These are phyloP conservation scores for Tinospora cordifolia DNA, from an alignment of 164 flowering plant genomes.

Conservation along the genomic window DNA sequence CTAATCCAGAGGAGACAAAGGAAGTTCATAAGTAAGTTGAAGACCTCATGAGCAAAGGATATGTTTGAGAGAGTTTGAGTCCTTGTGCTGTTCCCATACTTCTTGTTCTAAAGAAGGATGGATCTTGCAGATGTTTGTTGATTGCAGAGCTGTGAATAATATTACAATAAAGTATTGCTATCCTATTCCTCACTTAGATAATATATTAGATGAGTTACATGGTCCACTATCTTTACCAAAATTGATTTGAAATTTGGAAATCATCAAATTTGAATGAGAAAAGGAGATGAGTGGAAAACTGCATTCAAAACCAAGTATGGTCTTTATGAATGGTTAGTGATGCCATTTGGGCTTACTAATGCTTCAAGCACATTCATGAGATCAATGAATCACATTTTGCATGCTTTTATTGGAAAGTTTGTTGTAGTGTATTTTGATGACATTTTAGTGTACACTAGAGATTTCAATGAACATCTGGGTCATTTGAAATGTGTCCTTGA, in stretches of 20 bases:
- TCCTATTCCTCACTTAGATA: neutral
- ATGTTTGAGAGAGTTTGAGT: neutral
- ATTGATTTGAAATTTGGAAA: no score
- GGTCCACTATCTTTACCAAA: neutral
- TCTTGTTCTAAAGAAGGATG: neutral
- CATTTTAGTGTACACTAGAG: neutral
- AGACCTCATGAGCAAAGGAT: neutral
- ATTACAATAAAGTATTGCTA: neutral
- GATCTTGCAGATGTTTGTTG: neutral
- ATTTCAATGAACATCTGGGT: no score
- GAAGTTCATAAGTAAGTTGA: no score
- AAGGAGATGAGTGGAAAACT: no score
- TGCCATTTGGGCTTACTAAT: no score
- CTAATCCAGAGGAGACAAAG: neutral
- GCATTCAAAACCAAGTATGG: no score
- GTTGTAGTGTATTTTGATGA: slow-evolving; percentile 2
- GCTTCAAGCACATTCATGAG: no score
- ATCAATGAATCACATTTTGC: no score
- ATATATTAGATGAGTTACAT: neutral
- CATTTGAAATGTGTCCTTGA: no score
- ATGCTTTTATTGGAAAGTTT: neutral
- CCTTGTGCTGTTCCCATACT: neutral
- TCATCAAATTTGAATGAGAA: no score
- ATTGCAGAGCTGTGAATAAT: slow-evolving; percentile 3
- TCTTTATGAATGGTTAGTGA: no score